Evolutionary conservation across 768 basidiomycete species (phyloP).

Genomic region (Lactarius akahatsu): DNA sequence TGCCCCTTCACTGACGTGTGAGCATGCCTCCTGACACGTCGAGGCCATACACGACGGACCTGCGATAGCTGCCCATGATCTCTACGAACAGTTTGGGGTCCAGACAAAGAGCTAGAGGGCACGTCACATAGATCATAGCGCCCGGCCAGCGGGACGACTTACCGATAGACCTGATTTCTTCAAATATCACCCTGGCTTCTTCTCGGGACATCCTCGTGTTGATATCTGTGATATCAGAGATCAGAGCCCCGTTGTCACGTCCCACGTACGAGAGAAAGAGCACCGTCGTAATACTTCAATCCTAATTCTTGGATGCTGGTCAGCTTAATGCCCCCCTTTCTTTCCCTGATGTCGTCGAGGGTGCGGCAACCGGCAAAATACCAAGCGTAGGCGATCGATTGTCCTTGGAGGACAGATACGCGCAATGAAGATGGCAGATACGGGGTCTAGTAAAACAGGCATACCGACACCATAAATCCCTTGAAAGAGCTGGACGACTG

Average conservation of each 20-base stretch:
- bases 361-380: conserved; percentile 74
- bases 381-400: conserved; percentile 66
- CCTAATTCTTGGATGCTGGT: conserved; percentile 64
- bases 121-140: conserved; percentile 6
- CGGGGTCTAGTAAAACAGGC: conserved; percentile 31
- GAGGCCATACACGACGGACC: conserved; percentile 41
- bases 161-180: conserved; percentile 72
- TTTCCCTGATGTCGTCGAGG: conserved; percentile 64
- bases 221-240: conserved; percentile 50
- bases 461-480: conserved; percentile 87
- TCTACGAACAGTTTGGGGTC: conserved; percentile 73
- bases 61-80: conserved; percentile 90
- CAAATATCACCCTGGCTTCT: conserved; percentile 74
- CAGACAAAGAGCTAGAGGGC: conserved; percentile 57
- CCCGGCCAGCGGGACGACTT: conserved; percentile 19
- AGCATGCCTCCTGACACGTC: conserved; percentile 4
- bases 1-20: conserved; percentile 53
- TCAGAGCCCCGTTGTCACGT: not conserved
- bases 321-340: conserved; percentile 62
- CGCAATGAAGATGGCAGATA: not conserved
- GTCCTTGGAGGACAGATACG: conserved; percentile 43
- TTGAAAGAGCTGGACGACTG: conserved; percentile 57
- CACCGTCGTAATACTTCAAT: conserved; percentile 67
- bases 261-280: not conserved
- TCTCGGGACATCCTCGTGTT: conserved; percentile 80